A percentile compares a stretch with the other conserved stretches of the same genome.
These are phyloP conservation scores for Salix purpurea DNA, from an alignment of 345 rosid genomes.

Conservation along the genomic window DNA sequence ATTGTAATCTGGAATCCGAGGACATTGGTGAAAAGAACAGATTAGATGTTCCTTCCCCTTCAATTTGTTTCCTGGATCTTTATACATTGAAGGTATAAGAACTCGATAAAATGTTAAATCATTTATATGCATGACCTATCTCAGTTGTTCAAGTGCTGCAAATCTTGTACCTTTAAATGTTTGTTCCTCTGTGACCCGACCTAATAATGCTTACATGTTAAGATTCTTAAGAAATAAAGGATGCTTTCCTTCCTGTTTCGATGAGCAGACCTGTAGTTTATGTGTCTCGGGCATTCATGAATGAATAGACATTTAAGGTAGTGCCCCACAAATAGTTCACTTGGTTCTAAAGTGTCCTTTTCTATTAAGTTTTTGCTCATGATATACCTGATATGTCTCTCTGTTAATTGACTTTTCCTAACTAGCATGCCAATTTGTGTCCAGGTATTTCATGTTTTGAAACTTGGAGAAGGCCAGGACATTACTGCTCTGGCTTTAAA, in stretches of 20 bases:
- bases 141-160: background rate
- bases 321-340: background rate
- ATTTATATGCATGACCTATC: background rate
- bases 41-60: slow-evolving; percentile 59
- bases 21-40: slow-evolving; percentile 34
- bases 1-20: slow-evolving; percentile 35
- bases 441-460: slow-evolving; percentile 74
- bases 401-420: background rate
- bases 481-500: slow-evolving; percentile 78
- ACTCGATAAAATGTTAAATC: background rate
- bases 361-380: background rate
- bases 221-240: background rate
- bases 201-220: background rate
- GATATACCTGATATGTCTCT: background rate
- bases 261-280: background rate
- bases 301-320: background rate
- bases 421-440: slow-evolving; percentile 10
- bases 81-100: slow-evolving; percentile 67
- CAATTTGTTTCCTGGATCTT: slow-evolving; percentile 79
- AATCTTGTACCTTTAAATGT: background rate
- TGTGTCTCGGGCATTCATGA: background rate
- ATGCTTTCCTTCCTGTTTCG: background rate
- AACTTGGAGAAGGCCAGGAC: slow-evolving; percentile 69
- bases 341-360: background rate
- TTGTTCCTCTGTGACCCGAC: background rate